phyloP scores from a whole-genome alignment of 139 green algal genomes.

The Picochlorum sp. region DNA sequence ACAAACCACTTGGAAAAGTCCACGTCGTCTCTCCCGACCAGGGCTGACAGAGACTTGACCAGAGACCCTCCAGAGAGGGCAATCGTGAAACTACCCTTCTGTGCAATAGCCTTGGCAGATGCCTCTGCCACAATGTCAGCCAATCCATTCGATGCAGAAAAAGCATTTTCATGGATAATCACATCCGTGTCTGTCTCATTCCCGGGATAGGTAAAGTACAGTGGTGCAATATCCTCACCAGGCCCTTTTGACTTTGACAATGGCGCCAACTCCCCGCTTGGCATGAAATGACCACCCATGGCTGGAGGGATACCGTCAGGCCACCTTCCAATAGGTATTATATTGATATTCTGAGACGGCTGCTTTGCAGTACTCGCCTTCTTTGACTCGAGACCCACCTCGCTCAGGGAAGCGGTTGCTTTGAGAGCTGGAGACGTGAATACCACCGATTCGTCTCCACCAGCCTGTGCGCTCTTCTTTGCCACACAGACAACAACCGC shows the following conservation, averaged over 20 bases:
- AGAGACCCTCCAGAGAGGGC: conserved; percentile 76
- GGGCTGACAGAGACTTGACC: conserved; percentile 40
- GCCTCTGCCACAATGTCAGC: conserved; percentile 25
- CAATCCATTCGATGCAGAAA: conserved; percentile 16
- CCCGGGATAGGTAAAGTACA: conserved; percentile 57
- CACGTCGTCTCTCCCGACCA: conserved; percentile 39
- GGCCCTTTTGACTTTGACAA: conserved; percentile 58
- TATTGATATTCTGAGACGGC: conserved; percentile 5
- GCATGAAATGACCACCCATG: conserved; percentile 86
- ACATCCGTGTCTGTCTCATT: conserved; percentile 33
- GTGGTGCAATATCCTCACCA: conserved; percentile 40
- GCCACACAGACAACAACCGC: neutral
- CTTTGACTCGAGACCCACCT: neutral
- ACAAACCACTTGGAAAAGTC: conserved; percentile 71
- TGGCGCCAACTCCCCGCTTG: conserved; percentile 52
- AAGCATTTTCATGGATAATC: conserved; percentile 19
- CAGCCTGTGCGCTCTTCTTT: neutral
- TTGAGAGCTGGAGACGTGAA: conserved; percentile 3
- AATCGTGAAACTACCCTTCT: conserved; percentile 70
- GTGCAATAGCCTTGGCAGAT: conserved; percentile 48
- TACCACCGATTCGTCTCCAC: neutral
- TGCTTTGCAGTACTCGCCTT: neutral
- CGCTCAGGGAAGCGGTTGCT: neutral
- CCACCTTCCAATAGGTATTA: conserved; percentile 33
- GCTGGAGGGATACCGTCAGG: conserved; percentile 68